These are phyloP conservation scores for Vanilla planifolia DNA, from an alignment of 106 monocot species.

Conservation along the genomic window DNA sequence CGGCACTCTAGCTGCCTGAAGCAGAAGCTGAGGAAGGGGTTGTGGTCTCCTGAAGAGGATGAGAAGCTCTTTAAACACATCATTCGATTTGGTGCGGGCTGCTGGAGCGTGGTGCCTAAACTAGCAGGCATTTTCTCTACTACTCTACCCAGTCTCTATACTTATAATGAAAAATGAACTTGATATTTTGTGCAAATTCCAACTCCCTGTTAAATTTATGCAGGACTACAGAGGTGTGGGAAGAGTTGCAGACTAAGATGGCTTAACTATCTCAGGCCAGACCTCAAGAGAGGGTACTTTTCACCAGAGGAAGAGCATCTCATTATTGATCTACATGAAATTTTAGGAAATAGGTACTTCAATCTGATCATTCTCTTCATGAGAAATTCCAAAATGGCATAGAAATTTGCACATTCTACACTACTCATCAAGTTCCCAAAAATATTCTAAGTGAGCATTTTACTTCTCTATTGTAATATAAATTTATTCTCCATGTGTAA, in stretches of 20 bases:
- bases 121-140: conserved; percentile 40
- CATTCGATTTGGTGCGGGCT: conserved; percentile 58
- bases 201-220: background rate
- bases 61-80: conserved; percentile 79
- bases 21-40: conserved; percentile 24
- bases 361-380: background rate
- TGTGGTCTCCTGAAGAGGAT: conserved; percentile 41
- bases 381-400: background rate
- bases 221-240: conserved; percentile 59
- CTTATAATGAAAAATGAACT: background rate
- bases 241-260: conserved; percentile 66
- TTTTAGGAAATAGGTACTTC: conserved; percentile 47
- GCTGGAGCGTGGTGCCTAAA: conserved; percentile 88
- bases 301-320: conserved; percentile 52
- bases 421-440: too few relatives aligned
- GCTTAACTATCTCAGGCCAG: conserved; percentile 63
- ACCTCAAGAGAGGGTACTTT: conserved; percentile 59
- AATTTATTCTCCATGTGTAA: too few relatives aligned
- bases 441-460: too few relatives aligned
- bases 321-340: conserved; percentile 40
- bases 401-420: background rate
- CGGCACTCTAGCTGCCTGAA: conserved; percentile 41
- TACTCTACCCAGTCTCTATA: background rate
- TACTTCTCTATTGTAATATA: background rate
- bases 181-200: background rate